Evolutionary conservation across 805 yeast genomes (phyloP), one percentile per base, ranked within the genome.

Genomic region (Wickerhamomyces alni): DNA sequence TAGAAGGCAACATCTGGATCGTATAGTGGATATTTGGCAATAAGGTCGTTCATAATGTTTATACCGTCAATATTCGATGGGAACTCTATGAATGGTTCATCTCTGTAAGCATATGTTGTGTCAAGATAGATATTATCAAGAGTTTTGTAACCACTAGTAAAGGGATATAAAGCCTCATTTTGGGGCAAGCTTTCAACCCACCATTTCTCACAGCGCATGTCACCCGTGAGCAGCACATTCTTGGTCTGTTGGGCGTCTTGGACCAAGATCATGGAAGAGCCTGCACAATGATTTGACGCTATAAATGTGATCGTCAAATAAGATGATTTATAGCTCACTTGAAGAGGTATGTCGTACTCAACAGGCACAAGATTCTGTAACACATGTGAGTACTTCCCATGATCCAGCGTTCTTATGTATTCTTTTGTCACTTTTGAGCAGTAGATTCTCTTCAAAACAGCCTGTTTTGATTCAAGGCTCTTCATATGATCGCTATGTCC

Each of bases 241-340:
- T 42, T 41, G 12, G 37, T 30, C 1, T 37, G 32, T 13, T 56
- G 5, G 5, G 28, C 12, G 28, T 13, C 56, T 42, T 72, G 72
- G 2, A 78, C 41, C 22, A 78, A 61, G 41, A 73, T 70, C 78
- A 77, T 74, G 2, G 66, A 63, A 4, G 80, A 65, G 4, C 83
- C 84, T 11, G 80, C 75, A 49, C 84, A 78, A 47, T 78, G 85
- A 48, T 76, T 67, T 1, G 78, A 67, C 6, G 67, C 67, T 3
- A 78, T 61, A 21, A 71, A 49, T 1, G 76, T 69, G 2, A 77
- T 55, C 7, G 39, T 51, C 6, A 75, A 36, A 1, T 24, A 18
- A 2, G 38, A 31, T 7, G 36, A 48, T 12, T 45, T 13, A 51
- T 54, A 33, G 51, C 37, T 1, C 50, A 57, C 17, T 39, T 38